phyloP scores from a whole-genome alignment of 495 filamentous ascomycete species.

The Symbiotaphrina buchneri region DNA sequence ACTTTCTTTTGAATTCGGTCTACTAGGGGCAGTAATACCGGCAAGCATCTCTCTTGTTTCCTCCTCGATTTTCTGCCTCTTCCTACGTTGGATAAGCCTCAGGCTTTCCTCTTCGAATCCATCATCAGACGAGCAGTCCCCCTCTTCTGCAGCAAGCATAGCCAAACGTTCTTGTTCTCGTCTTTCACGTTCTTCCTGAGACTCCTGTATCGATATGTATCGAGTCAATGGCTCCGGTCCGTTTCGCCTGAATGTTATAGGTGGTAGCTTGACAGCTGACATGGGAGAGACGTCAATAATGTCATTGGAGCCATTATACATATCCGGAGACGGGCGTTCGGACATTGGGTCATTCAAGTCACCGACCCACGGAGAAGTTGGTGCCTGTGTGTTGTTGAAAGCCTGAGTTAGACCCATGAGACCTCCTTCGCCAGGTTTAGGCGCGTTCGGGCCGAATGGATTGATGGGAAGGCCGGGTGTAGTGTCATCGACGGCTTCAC shows the following conservation, averaged over 20 bases:
- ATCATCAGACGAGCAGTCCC: conserved; percentile 6
- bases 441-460: conserved; percentile 9
- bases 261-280: conserved; percentile 5
- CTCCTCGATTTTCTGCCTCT: conserved; percentile 3
- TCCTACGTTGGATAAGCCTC: neutral
- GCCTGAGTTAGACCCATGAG: conserved; percentile 15
- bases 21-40: conserved; percentile 1
- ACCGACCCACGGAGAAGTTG: conserved; percentile 14
- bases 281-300: conserved; percentile 11
- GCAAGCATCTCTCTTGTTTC: neutral
- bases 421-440: conserved; percentile 1
- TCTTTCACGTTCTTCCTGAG: conserved; percentile 9
- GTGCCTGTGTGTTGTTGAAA: conserved; percentile 17
- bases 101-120: conserved; percentile 1
- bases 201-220: conserved; percentile 16
- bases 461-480: conserved; percentile 5
- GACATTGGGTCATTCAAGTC: conserved; percentile 14
- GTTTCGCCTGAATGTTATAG: conserved; percentile 1
- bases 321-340: conserved; percentile 17
- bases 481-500: neutral
- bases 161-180: conserved; percentile 3
- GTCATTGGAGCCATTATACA: conserved; percentile 7
- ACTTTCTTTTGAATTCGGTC: neutral
- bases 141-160: conserved; percentile 2
- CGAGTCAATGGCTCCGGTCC: conserved; percentile 12